Conservation (phyloP, 2,329 filamentous ascomycete species). For the Septoria linicola region DNA sequence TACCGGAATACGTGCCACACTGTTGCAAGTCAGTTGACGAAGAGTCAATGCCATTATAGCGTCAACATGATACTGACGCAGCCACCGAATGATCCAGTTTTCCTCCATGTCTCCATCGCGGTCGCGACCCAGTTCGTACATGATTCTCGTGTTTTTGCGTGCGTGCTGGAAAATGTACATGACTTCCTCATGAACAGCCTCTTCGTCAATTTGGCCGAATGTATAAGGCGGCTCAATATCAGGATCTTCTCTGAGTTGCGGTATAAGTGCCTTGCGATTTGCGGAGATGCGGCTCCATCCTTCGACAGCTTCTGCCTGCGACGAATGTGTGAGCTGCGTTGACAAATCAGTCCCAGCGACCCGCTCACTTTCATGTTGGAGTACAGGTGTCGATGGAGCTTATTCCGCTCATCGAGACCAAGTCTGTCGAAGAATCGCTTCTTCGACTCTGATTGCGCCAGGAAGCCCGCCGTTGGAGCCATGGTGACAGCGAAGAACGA, state of each 20-base stretch:
- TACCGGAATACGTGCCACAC: slow-evolving; percentile 22
- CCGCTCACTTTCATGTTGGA: slow-evolving; percentile 43
- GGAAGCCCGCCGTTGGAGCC: slow-evolving; percentile 22
- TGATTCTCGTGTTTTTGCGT: slow-evolving; percentile 38
- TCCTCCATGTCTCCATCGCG: slow-evolving; percentile 39
- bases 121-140: slow-evolving; percentile 44
- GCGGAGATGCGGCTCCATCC: slow-evolving; percentile 43
- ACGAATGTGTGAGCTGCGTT: neutral
- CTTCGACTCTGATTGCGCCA: slow-evolving; percentile 46
- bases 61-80: slow-evolving; percentile 30
- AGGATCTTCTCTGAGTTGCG: slow-evolving; percentile 14
- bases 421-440: slow-evolving; percentile 42
- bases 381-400: slow-evolving; percentile 38
- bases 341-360: neutral
- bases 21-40: neutral
- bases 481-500: slow-evolving; percentile 4
- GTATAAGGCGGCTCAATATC: slow-evolving; percentile 30
- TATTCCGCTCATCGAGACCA: slow-evolving; percentile 40
- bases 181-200: slow-evolving; percentile 45
- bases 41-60: neutral
- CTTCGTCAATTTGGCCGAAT: slow-evolving; percentile 48
- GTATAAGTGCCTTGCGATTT: slow-evolving; percentile 30
- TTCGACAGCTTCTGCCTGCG: slow-evolving; percentile 41
- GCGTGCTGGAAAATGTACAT: slow-evolving; percentile 41
- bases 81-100: slow-evolving; percentile 52